These are phyloP conservation scores for Phytophthora fragariae DNA, from an alignment of 352 stramenopile genomes.

Conservation along the genomic window DNA sequence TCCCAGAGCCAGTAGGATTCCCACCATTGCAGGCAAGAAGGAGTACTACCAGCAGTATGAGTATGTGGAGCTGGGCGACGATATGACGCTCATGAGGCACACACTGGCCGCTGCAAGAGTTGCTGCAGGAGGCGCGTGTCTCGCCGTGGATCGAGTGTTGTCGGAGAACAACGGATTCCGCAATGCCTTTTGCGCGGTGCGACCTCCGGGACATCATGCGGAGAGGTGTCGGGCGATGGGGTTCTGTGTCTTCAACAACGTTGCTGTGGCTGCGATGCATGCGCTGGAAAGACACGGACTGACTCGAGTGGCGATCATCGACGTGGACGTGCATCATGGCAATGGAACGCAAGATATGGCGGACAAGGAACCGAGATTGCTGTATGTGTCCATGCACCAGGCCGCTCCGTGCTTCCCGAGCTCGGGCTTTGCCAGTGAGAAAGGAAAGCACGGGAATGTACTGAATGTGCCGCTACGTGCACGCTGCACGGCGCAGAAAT, in stretches of 20 bases:
- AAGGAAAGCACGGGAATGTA: conserved; percentile 45
- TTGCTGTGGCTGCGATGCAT: conserved; percentile 94
- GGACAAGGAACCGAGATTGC: conserved; percentile 36
- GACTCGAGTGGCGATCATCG: conserved; percentile 64
- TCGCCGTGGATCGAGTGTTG: conserved; percentile 72
- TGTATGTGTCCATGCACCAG: conserved; percentile 71
- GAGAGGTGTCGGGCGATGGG: conserved; percentile 61
- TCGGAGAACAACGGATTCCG: conserved; percentile 2
- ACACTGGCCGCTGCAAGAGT: conserved; percentile 66
- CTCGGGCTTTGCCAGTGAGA: conserved; percentile 50
- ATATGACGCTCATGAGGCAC: conserved; percentile 74
- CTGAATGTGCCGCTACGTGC: conserved; percentile 58
- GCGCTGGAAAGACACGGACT: conserved; percentile 77
- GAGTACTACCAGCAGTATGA: conserved; percentile 71
- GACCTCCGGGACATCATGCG: conserved; percentile 70
- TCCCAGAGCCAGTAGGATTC: conserved; percentile 24
- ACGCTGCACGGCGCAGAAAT: conserved; percentile 43
- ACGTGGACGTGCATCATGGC: conserved; percentile 89
- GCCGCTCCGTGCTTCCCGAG: conserved; percentile 53
- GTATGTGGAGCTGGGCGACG: conserved; percentile 71
- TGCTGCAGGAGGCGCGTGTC: conserved; percentile 82
- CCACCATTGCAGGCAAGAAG: conserved; percentile 42
- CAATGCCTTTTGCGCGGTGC: conserved; percentile 92
- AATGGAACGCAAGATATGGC: conserved; percentile 81
- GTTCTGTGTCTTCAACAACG: conserved; percentile 98